Evolutionary conservation across 345 rosid genomes (phyloP).

Genomic region (Turnera subulata): DNA sequence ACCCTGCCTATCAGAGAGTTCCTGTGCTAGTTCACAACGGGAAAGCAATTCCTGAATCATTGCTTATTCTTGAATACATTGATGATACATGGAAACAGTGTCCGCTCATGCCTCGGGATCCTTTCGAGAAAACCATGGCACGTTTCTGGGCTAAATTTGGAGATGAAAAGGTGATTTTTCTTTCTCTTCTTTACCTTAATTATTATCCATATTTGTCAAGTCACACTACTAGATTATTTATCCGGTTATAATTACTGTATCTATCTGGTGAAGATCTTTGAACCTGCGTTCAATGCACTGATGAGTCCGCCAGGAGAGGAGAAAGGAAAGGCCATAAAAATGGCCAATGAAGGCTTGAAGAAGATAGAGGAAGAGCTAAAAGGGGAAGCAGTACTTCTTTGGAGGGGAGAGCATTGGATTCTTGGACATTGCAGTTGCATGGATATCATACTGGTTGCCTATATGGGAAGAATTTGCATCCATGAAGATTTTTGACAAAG

Average conservation of each 20-base stretch:
- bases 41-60: constrained; percentile 12
- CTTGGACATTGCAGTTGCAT: constrained; percentile 29
- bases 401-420: constrained; percentile 36
- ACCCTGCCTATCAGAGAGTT: constrained; percentile 16
- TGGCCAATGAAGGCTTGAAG: constrained; percentile 19
- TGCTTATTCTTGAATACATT: constrained; percentile 22
- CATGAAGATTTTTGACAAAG: constrained; percentile 7
- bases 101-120: constrained; percentile 38
- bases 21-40: constrained; percentile 19
- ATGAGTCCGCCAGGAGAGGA: constrained; percentile 18
- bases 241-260: no score
- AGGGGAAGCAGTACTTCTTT: constrained; percentile 22
- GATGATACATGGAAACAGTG: constrained; percentile 36
- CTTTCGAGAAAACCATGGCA: constrained; percentile 28
- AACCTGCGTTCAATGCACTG: constrained; percentile 8
- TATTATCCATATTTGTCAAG: background rate
- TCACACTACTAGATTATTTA: no score
- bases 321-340: constrained; percentile 12
- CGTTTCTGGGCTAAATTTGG: constrained; percentile 40
- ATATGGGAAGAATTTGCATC: constrained; percentile 30
- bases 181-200: no score
- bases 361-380: constrained; percentile 29
- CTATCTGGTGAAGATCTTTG: constrained; percentile 1
- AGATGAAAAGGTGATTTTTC: constrained; percentile 22
- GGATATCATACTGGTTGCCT: constrained; percentile 29